These are phyloP conservation scores for Trametes cingulata DNA, from an alignment of 768 basidiomycete genomes.

Conservation along the genomic window DNA sequence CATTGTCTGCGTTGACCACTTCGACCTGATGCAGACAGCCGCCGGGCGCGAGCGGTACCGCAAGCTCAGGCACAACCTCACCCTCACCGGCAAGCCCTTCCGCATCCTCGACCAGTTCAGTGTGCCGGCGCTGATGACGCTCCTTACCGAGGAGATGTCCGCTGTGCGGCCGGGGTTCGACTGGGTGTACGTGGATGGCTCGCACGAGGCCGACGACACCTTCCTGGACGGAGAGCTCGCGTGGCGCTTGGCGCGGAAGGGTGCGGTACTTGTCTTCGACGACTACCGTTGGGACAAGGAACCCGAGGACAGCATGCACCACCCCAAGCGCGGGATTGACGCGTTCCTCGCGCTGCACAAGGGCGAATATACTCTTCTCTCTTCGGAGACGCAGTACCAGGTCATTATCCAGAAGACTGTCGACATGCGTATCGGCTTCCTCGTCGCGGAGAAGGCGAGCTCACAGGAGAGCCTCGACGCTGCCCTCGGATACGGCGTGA, in stretches of 20 bases:
- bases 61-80: constrained; percentile 49
- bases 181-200: constrained; percentile 62
- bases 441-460: constrained; percentile 28
- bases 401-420: constrained; percentile 51
- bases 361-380: constrained; percentile 48
- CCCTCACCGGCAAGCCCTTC: constrained; percentile 43
- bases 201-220: constrained; percentile 60
- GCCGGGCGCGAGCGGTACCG: constrained; percentile 48
- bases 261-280: constrained; percentile 56
- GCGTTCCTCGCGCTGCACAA: constrained; percentile 52
- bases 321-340: constrained; percentile 58
- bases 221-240: constrained; percentile 60
- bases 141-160: constrained; percentile 48
- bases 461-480: constrained; percentile 6
- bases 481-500: constrained; percentile 47
- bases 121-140: constrained; percentile 47
- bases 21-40: constrained; percentile 51
- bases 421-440: constrained; percentile 57
- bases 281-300: constrained; percentile 57
- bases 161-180: constrained; percentile 46
- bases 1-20: constrained; percentile 59
- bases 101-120: constrained; percentile 56
- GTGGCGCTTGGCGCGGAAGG: constrained; percentile 54
- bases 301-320: constrained; percentile 48
- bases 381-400: constrained; percentile 45